Percentiles rank a stretch among this genome's conserved stretches.
phyloP scores from a whole-genome alignment of 2,329 filamentous ascomycete genomes.

The Aspergillus brasiliensis region DNA sequence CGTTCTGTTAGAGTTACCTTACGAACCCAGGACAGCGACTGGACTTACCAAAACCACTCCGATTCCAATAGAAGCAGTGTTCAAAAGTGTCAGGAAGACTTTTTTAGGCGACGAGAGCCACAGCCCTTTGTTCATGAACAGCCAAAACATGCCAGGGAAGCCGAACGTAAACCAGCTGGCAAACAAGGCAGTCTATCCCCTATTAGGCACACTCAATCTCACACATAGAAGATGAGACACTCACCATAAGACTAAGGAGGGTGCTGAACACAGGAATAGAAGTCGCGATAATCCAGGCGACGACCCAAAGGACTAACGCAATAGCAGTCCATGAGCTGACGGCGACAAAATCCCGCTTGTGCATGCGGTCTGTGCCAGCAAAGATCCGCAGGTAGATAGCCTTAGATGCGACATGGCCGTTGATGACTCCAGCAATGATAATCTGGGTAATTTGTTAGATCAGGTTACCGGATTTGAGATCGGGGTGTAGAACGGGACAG shows the following conservation, averaged over 20 bases:
- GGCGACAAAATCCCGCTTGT: conserved; percentile 53
- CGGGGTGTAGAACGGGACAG: no score
- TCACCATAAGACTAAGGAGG: conserved; percentile 64
- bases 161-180: conserved; percentile 66
- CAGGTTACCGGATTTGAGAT: no score
- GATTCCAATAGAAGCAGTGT: conserved; percentile 25
- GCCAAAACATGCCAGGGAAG: conserved; percentile 40
- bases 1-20: no score
- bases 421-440: conserved; percentile 70
- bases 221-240: conserved; percentile 9
- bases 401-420: conserved; percentile 67
- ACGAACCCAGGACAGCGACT: no score
- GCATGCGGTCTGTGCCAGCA: conserved; percentile 58
- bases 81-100: conserved; percentile 31
- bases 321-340: conserved; percentile 63
- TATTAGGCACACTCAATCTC: not conserved
- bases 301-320: conserved; percentile 56
- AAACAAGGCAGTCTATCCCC: conserved; percentile 57
- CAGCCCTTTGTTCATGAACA: conserved; percentile 38
- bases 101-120: conserved; percentile 36
- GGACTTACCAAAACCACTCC: conserved; percentile 12
- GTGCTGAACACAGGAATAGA: conserved; percentile 70
- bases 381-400: conserved; percentile 68
- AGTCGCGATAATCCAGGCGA: conserved; percentile 69
- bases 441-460: conserved; percentile 50